Evolutionary conservation across 192 early-diverging fungal genomes (phyloP).

Genomic region (Coemansia biformis): DNA sequence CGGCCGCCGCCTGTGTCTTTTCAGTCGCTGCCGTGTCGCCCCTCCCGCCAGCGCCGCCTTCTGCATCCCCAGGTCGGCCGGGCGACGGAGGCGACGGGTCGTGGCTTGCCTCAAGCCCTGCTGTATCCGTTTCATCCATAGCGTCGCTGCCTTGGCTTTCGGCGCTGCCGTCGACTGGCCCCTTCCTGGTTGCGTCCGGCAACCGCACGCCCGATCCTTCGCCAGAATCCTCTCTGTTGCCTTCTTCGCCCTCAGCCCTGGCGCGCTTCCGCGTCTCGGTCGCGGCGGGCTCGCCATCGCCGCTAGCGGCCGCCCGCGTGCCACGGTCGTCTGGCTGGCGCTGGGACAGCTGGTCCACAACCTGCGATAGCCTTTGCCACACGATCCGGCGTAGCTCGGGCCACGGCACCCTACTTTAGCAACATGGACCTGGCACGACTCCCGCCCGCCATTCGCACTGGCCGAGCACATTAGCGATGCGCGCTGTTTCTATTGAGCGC

Average conservation of each 20-base stretch:
- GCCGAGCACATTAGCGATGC: too few relatives aligned
- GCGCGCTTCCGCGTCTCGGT: slow-evolving; percentile 7
- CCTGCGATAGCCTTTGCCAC: slow-evolving; percentile 30
- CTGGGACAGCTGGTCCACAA: slow-evolving; percentile 17
- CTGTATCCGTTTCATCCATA: neutral
- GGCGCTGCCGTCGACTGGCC: too few relatives aligned
- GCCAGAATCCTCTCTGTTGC: neutral
- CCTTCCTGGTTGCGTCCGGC: too few relatives aligned
- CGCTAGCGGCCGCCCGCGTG: neutral
- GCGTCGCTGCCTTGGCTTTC: too few relatives aligned
- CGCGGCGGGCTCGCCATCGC: neutral
- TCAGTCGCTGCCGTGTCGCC: neutral
- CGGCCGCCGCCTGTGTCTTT: slow-evolving; percentile 3
- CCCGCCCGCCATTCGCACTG: too few relatives aligned
- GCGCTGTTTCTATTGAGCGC: too few relatives aligned
- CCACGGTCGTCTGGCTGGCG: slow-evolving; percentile 5
- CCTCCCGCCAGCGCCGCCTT: neutral
- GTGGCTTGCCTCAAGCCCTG: too few relatives aligned
- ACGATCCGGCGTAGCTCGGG: slow-evolving; percentile 34
- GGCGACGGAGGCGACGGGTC: too few relatives aligned
- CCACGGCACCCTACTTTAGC: slow-evolving; percentile 37
- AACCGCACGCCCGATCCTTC: too few relatives aligned
- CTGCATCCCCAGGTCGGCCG: neutral
- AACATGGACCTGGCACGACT: too few relatives aligned
- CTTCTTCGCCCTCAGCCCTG: neutral